These are phyloP conservation scores for Candida hispaniensis DNA, from an alignment of 805 yeast species.

Conservation along the genomic window DNA sequence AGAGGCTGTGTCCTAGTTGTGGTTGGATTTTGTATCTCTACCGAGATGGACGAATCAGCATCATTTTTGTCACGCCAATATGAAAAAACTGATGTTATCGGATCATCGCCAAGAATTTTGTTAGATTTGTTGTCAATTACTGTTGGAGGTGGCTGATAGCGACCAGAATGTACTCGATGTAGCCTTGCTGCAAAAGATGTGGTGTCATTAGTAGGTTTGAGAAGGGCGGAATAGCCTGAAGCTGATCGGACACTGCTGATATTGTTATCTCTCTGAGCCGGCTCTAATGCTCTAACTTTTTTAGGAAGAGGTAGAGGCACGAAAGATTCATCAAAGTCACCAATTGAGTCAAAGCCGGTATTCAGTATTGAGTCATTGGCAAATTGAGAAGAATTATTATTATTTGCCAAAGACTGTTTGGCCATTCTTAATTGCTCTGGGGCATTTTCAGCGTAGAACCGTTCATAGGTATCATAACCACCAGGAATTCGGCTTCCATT, in stretches of 20 bases:
- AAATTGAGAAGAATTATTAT: too few species aligned
- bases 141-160: constrained; percentile 16
- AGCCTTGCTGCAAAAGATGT: constrained; percentile 1
- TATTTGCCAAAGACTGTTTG: too few species aligned
- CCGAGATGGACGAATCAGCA: too few species aligned
- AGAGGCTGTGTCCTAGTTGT: too few species aligned
- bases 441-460: constrained; percentile 4
- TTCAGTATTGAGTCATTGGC: too few species aligned
- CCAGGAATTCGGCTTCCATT: too few species aligned
- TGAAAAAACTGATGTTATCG: constrained; percentile 1
- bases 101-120: constrained; percentile 3
- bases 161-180: constrained; percentile 2
- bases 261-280: too few species aligned
- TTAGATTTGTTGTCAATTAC: constrained; percentile 12
- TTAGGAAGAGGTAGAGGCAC: constrained; percentile 13
- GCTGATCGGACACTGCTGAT: too few species aligned
- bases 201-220: neutral
- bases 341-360: constrained; percentile 7
- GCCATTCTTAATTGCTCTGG: constrained; percentile 12
- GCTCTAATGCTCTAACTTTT: too few species aligned
- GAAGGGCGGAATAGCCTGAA: too few species aligned
- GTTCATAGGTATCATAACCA: too few species aligned
- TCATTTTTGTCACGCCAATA: constrained; percentile 5
- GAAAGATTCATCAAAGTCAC: constrained; percentile 2
- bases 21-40: too few species aligned